Conservation (phyloP, 2,329 filamentous ascomycete genomes). For the Ploettnerulaceae sp. region DNA sequence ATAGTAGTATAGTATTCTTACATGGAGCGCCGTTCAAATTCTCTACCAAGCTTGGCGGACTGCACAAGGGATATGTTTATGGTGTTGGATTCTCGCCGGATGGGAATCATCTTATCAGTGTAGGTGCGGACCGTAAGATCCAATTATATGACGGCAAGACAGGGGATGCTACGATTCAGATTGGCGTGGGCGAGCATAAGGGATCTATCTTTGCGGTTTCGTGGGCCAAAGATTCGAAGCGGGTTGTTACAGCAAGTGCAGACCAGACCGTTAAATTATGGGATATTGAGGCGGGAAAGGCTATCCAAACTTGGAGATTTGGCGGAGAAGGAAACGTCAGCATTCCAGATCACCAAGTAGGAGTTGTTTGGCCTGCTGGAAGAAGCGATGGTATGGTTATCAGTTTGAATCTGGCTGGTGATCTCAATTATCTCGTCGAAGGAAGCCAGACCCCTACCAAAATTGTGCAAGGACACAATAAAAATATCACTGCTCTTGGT, state of each 20-base stretch:
- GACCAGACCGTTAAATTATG: conserved; percentile 94
- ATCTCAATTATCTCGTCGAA: conserved; percentile 82
- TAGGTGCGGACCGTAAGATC: conserved; percentile 87
- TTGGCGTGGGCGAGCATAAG: conserved; percentile 80
- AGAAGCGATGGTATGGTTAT: conserved; percentile 84
- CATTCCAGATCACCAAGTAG: conserved; percentile 84
- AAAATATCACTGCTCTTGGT: conserved; percentile 76
- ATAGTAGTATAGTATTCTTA: conserved; percentile 84
- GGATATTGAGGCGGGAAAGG: conserved; percentile 77
- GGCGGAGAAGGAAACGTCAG: conserved; percentile 68
- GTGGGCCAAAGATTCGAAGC: conserved; percentile 82
- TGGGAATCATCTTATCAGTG: conserved; percentile 74
- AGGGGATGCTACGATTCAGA: conserved; percentile 71
- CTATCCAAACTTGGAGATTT: conserved; percentile 77
- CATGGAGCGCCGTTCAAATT: conserved; percentile 96
- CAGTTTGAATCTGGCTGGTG: conserved; percentile 80
- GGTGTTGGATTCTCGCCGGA: conserved; percentile 88
- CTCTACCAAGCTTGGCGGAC: conserved; percentile 69
- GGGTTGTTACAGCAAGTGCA: conserved; percentile 84
- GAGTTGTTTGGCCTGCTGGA: conserved; percentile 82
- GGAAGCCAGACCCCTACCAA: conserved; percentile 64
- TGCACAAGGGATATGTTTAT: conserved; percentile 86
- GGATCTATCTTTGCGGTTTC: conserved; percentile 90
- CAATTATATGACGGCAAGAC: conserved; percentile 97
- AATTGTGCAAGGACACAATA: conserved; percentile 82